Base-by-base conservation (phyloP, 139 green algal species). In the Chlamydomonas asymmetrica region DNA sequence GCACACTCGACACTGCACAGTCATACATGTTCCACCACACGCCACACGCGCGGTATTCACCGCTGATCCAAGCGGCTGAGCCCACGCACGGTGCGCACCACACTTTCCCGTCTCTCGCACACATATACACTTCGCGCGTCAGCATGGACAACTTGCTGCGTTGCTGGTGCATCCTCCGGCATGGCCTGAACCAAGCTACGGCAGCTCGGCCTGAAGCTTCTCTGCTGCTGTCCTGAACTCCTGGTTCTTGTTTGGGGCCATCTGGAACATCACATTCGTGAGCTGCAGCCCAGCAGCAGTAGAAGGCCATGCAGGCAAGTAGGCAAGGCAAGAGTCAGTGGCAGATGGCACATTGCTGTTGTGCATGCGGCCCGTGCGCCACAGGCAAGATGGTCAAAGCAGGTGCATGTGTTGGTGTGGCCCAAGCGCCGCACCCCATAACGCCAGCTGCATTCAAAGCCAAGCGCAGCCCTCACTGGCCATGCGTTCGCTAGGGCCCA, bases 171-270 rank as follows among this genome's bases (percentile, higher is more conserved):
- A n/a, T n/a, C n/a, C n/a, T n/a, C n/a, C n/a, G n/a, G n/a, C n/a
- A n/a, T 7, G 23, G 6, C 8, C 52, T 22, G 16, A 25, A 4
- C 6, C 2, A 29, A 40, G 38, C 29, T 75, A 50, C 48, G 54
- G 2, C 69, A 75, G 66, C 39, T 75, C 69, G 40, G 38, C 32
- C 71, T 77, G 71, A 32, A 77, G 71, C 71, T 77, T 69, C 9
- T 34, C 8, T n/a, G 69, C 27, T 1, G 62, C 71, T 10, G 13
- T 5, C 71, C 69, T 59, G 34, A 77, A 77, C 2, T 2, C 32
- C 18, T 59, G 71, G 71, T 77, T 77, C 59, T 77, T 69, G 59
- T 41, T 59, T 0, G 22, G n/a, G 0, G 23, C 34, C 22, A 77
- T 7, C 32, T 77, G 59, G 57, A 77, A 77, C 31, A 77, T 23